Conservation (phyloP, 106 monocot species). For the Acanthochlamys bracteata region DNA sequence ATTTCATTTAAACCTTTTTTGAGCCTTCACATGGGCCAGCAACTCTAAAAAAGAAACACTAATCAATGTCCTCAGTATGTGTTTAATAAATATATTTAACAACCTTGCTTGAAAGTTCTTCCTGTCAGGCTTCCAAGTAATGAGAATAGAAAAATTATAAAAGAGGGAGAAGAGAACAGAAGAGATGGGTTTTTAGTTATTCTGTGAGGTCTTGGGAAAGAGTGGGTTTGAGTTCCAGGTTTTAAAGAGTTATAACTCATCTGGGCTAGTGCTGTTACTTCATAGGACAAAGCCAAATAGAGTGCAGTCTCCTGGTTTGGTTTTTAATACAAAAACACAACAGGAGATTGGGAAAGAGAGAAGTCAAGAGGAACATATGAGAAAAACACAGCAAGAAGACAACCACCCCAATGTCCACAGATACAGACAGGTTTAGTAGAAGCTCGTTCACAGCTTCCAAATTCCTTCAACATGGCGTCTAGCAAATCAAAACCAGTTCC, state of each 20-base stretch:
- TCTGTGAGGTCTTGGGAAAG: conserved; percentile 2
- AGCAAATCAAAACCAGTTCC: conserved; percentile 11
- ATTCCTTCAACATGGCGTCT: conserved; percentile 43
- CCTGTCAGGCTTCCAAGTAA: conserved; percentile 12
- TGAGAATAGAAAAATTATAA: conserved; percentile 7
- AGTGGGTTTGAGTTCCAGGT: conserved; percentile 11
- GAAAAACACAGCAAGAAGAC: conserved; percentile 21
- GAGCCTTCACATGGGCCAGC: background rate
- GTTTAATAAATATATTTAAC: conserved; percentile 1
- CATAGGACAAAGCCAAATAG: conserved; percentile 9
- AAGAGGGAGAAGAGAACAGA: background rate
- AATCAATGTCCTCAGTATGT: background rate
- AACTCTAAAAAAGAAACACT: background rate
- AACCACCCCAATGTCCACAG: conserved; percentile 26
- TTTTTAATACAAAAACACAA: background rate
- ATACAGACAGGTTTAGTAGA: conserved; percentile 54
- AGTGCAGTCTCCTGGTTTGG: background rate
- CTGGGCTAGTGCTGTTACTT: background rate
- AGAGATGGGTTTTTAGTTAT: conserved; percentile 2
- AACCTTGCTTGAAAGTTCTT: conserved; percentile 21
- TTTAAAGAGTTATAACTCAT: background rate
- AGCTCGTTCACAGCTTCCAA: conserved; percentile 15
- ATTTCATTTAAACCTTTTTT: background rate
- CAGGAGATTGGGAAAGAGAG: background rate
- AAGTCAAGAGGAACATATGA: conserved; percentile 5